Base-by-base conservation (phyloP, 2,329 filamentous ascomycete genomes). In the Aureobasidium sp. region DNA sequence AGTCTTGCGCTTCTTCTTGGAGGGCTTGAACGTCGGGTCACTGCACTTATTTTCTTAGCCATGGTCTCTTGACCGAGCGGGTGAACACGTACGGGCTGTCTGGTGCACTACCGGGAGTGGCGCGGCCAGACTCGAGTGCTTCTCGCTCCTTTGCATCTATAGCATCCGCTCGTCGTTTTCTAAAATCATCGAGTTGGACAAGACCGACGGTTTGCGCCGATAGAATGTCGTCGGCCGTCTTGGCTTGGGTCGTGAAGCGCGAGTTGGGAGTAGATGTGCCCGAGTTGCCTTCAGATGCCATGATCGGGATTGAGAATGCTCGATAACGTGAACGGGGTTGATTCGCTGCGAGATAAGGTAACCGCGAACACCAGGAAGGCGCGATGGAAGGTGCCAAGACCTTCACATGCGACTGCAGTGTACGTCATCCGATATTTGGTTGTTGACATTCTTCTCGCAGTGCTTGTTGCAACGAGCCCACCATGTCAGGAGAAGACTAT, bases 91-190 rank as follows among this genome's bases (percentile, higher is more conserved):
- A 74, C 40, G 81, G 80, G 40, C 81, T 84, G 43, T 74, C 77
- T 33, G 77, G 75, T 59, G 81, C 78, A 57, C 87, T 69, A 86
- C 84, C 13, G 84, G 86, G 50, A 29, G 57, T 55, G 42, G 35
- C 61, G 13, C 27, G 51, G 27, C 21, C 60, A 50, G 31, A 53
- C 45, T 53, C 55, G 40, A 35, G 60, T 23, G 38, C 60, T 29
- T 57, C 54, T 60, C 43, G 60, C 31, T 58, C 35, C 59, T 94
- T 93, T 70, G 90, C 86, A 73, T 96, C 93, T 50, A 96, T 79
- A n/a, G 92, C 90, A 74, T 96, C 90, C 67, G 91, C 92, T 74
- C 93, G 90, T 62, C 94, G 86, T 77, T 99, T 97, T 74, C 93
- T 90, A 74, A 95, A 97, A 71, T 97, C 94, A 65, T 89, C 90